Evolutionary conservation across 768 basidiomycete species (phyloP), one percentile per base, ranked within the genome.

Genomic region (Russula abietina): DNA sequence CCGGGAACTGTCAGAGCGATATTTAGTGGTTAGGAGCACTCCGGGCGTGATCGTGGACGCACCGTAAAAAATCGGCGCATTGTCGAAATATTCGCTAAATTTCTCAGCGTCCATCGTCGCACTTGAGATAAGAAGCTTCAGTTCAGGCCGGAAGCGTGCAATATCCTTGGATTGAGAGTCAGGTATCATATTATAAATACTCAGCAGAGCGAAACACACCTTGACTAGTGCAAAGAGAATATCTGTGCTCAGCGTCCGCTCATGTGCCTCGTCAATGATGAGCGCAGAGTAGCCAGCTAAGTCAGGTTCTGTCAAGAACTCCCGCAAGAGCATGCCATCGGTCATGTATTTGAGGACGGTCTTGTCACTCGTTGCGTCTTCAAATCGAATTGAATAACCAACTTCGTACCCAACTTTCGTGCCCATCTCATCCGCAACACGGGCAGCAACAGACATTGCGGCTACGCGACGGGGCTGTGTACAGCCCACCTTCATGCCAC

Each of bases 301-400:
- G 76, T 95, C 93, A 0, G 97, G 97, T 73, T 99, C 97, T 11
- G 97, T 98, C 70, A 99, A 76, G 75, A 98, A 98, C 74, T 98
- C 94, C 70, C 97, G 83, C 50, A 98, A 77, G 30, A 99, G 80
- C 97, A 99, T 98, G 38, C 97, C 97, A 71, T 99, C 97, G 49
- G 97, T 99, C 97, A 99, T 97, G 76, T 99, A 99, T 76, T 99
- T 98, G 71, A 99, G 80, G 49, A 95, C 89, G 4, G 97, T 99
- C 79, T 97, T 98, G 80, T 98, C 94, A 78, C 93, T 97, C 22
- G 97, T 99, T 74, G 94, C 97, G 74, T 99, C 97, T 75, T 99
- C 97, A 76, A 99, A 99, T 36, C 97, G 92, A 69, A 99, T 99
- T 38, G 95, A 96, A 75, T 99, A 99, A n/a, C 97, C 97, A 55